Evolutionary conservation across 257 asterid species (phyloP).

Genomic region (Petrea volubilis): DNA sequence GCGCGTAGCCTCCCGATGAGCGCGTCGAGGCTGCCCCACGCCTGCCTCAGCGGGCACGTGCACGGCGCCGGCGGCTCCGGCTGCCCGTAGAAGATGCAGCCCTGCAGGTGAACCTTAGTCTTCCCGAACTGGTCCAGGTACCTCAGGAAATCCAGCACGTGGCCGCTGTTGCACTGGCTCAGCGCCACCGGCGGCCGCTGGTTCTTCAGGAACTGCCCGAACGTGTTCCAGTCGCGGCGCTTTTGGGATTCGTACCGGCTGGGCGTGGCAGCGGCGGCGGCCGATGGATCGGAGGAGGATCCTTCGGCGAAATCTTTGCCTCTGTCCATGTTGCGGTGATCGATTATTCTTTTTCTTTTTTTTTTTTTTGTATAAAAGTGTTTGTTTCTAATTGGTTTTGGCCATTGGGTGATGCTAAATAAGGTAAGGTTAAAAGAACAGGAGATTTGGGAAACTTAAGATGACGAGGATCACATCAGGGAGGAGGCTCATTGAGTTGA

Average conservation of each 20-base stretch:
- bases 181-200: constrained; percentile 62
- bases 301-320: constrained; percentile 49
- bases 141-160: constrained; percentile 61
- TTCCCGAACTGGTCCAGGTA: constrained; percentile 80
- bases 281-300: constrained; percentile 27
- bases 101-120: constrained; percentile 75
- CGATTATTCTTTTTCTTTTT: no score
- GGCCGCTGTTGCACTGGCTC: constrained; percentile 58
- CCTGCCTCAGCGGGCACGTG: constrained; percentile 74
- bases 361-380: not conserved
- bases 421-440: constrained; percentile 23
- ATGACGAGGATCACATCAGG: constrained; percentile 15
- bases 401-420: constrained; percentile 15
- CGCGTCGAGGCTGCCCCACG: constrained; percentile 87
- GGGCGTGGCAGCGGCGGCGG: constrained; percentile 24
- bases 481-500: constrained; percentile 4
- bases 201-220: constrained; percentile 70
- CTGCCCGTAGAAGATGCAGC: constrained; percentile 76
- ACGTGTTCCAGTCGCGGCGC: constrained; percentile 85
- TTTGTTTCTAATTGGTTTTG: not conserved
- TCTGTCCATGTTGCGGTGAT: constrained; percentile 27
- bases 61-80: constrained; percentile 88
- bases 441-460: not conserved
- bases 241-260: constrained; percentile 83
- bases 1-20: constrained; percentile 77